Conservation (phyloP, 495 filamentous ascomycete genomes). For the Trichocladium uniseriatum region DNA sequence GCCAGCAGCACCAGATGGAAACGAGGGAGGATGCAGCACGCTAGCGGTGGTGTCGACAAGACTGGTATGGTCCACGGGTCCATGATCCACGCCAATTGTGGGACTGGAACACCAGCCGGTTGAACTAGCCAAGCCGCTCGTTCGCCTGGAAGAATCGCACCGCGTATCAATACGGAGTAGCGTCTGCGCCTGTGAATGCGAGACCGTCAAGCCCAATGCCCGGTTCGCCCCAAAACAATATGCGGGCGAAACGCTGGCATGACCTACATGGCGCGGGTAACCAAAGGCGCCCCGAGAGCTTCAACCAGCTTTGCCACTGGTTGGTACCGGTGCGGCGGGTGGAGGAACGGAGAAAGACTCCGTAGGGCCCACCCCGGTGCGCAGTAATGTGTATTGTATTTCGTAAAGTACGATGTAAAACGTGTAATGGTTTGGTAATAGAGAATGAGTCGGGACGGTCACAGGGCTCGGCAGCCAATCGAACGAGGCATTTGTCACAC, state of each 20-base stretch:
- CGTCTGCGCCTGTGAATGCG: slow-evolving; percentile 1
- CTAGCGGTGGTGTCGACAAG: slow-evolving; percentile 26
- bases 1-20: slow-evolving; percentile 17
- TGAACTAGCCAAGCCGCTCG: too few species aligned
- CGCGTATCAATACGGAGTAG: slow-evolving; percentile 25
- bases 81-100: slow-evolving; percentile 19
- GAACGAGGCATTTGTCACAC: too few species aligned
- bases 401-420: too few species aligned
- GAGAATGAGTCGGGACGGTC: too few species aligned
- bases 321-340: slow-evolving; percentile 9
- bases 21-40: slow-evolving; percentile 29
- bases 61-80: slow-evolving; percentile 22
- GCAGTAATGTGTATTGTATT: too few species aligned
- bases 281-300: background rate
- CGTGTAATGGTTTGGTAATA: too few species aligned
- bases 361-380: background rate
- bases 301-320: slow-evolving; percentile 11
- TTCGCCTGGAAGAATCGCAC: too few species aligned
- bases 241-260: background rate
- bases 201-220: background rate
- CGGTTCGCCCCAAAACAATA: background rate
- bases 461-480: too few species aligned
- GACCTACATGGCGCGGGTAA: too few species aligned
- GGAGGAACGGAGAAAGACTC: background rate
- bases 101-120: too few species aligned